Evolutionary conservation across 257 asterid species (phyloP), one percentile per base, ranked within the genome.

Genomic region (Paraleonurus japonicus): DNA sequence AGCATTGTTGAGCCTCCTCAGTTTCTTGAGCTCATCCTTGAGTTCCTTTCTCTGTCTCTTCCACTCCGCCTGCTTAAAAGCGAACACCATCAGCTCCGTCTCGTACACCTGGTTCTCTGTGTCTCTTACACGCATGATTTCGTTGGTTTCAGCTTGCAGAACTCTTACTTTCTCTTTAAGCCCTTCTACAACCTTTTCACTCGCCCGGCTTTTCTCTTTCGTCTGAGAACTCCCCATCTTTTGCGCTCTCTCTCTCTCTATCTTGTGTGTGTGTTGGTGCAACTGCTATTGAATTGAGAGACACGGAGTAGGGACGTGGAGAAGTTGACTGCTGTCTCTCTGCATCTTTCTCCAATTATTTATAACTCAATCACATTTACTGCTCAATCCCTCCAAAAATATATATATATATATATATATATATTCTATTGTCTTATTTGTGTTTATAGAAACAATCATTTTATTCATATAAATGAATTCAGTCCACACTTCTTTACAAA

Each of bases 21-120:
- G 13, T 62, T 59, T 88, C 76, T 76, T 85, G 30, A 69, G 65
- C 51, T 88, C 92, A 17, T 84, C 91, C 22, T 67, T 85, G 54
- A 88, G 57, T 32, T 69, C 73, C 76, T 79, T 85, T 76, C 84
- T 88, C 75, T 92, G 96, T 61, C 80, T 76, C 76, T 70, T 83
- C 98, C 97, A 88, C 54, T 90, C 95, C 0, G 79, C 91, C 70
- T 90, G 88, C 69, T 85, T 92, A 71, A 92, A 67, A 0, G 92
- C 90, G 62, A 85, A 85, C 20, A 77, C 83, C 84, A 84, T 78
- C 45, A 88, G 67, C 33, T 90, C 96, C 0, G 79, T 80, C 76
- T 89, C 94, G 35, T 85, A 86, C 8, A 75, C 77, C 41, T 82
- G 85, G 51, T 67, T 83, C 66, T 93, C 97, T 7, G 79, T 71